Evolutionary conservation across 2,329 filamentous ascomycete genomes (phyloP), one percentile per base, ranked within the genome.

Genomic region (Herpomyces periplanetae): DNA sequence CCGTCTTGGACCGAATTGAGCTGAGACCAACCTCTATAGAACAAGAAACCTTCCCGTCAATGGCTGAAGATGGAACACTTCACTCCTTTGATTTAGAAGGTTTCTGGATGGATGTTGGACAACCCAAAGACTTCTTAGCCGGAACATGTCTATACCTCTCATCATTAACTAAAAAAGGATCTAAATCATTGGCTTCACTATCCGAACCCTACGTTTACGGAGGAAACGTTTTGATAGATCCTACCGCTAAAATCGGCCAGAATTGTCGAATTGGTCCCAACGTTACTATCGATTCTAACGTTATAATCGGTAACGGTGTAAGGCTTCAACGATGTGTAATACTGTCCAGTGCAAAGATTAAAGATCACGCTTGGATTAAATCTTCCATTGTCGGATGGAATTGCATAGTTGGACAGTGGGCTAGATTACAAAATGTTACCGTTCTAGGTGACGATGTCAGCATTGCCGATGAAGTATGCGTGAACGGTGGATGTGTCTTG

Each of bases 71-170:
- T 32, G 69, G 69, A 27, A 55, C 75, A 41, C 48, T 91, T 26
- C 75, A 91, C 51, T 87, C 69, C 2, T 88, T 85, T 37, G 75
- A 91, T 37, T 56, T 91, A 12, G 71, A 88, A 29, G 71, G 75
- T 30, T 91, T 84, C 56, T 91, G 75, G 75, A 91, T 91, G 75
- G 75, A 91, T 31, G 69, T 96, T 27, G 75, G 75, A 32, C 75
- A 96, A 44, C 75, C 75, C 31, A 96, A 91, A 49, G 75, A 96
- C 38, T 96, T 91, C 54, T 49, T 96, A 21, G 69, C 64, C 10
- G 75, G 75, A 26, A 91, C 80, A 25, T 91, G 75, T 44, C 52
- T 96, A 26, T 91, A 88, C 47, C 65, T 96, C 20, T 71, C 68
- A 17, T 85, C 69, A 3, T 54, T 91, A 24, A 53, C 71, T 23